Evolutionary conservation across 2,329 filamentous ascomycete genomes (phyloP).

Genomic region (Botrytis medusae): DNA sequence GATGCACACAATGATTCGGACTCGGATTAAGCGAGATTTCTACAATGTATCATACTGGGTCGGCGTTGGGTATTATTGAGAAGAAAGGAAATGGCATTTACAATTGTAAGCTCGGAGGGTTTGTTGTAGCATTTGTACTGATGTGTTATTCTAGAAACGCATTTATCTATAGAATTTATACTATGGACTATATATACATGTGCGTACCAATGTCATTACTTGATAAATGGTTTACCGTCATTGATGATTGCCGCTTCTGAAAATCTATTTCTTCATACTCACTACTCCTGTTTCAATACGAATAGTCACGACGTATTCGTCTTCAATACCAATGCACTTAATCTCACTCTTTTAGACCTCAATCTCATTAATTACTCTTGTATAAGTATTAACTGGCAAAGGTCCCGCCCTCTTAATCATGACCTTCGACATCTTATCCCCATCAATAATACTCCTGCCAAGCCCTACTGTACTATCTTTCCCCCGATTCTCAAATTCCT

Average conservation of each 20-base stretch:
- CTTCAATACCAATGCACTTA: neutral
- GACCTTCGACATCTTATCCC: neutral
- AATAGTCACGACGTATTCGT: neutral
- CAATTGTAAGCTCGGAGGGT: neutral
- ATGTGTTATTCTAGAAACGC: conserved; percentile 1
- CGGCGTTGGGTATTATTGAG: conserved; percentile 22
- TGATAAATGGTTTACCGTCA: neutral
- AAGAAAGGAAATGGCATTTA: conserved; percentile 7
- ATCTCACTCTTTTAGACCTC: neutral
- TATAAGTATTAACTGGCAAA: neutral
- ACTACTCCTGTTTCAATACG: neutral
- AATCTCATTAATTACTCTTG: neutral
- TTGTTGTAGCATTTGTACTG: neutral
- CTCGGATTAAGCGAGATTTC: conserved; percentile 8
- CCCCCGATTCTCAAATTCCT: neutral
- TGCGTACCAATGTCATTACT: neutral
- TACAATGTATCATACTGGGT: conserved; percentile 25
- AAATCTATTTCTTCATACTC: neutral
- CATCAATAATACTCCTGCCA: conserved; percentile 2
- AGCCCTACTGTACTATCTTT: conserved; percentile 17
- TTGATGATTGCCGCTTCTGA: neutral
- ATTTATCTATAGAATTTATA: conserved; percentile 19
- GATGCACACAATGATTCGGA: conserved; percentile 20
- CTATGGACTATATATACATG: neutral
- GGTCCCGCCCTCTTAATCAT: neutral